A percentile compares a stretch with the other conserved stretches of the same genome.
Conservation (phyloP, 305 asterid species). For the Fraxinus sp. region DNA sequence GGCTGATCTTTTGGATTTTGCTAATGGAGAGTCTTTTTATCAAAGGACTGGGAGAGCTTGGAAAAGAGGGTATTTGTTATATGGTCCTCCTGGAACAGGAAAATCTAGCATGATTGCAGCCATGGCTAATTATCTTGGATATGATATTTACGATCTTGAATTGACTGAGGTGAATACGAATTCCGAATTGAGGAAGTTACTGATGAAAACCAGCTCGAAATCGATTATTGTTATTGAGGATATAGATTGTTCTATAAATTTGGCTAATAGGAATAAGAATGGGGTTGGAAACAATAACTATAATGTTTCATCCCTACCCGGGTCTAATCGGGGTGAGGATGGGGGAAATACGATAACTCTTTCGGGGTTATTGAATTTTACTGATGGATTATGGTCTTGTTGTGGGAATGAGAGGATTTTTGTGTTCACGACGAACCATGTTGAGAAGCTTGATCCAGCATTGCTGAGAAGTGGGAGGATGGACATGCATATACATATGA, state of each 20-base stretch:
- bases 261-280: conserved; percentile 33
- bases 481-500: conserved; percentile 69
- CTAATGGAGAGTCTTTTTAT: conserved; percentile 40
- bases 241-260: conserved; percentile 45
- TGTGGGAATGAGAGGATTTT: conserved; percentile 72
- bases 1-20: conserved; percentile 42
- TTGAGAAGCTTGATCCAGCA: conserved; percentile 48
- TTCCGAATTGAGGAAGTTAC: conserved; percentile 43
- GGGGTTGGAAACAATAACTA: neutral
- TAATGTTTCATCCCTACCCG: neutral
- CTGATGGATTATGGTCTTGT: conserved; percentile 68
- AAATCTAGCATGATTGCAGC: conserved; percentile 57
- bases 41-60: conserved; percentile 48
- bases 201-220: conserved; percentile 47
- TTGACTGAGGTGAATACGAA: conserved; percentile 43
- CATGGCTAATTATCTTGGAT: conserved; percentile 48
- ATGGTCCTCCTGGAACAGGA: conserved; percentile 53
- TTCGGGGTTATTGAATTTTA: conserved; percentile 57
- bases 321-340: conserved; percentile 22
- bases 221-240: conserved; percentile 52
- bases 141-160: conserved; percentile 50
- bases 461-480: conserved; percentile 49
- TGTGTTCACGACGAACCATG: conserved; percentile 56
- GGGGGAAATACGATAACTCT: conserved; percentile 45
- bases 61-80: conserved; percentile 45